Evolutionary conservation across 345 rosid genomes (phyloP).

Genomic region (Hypericum androsaemum): DNA sequence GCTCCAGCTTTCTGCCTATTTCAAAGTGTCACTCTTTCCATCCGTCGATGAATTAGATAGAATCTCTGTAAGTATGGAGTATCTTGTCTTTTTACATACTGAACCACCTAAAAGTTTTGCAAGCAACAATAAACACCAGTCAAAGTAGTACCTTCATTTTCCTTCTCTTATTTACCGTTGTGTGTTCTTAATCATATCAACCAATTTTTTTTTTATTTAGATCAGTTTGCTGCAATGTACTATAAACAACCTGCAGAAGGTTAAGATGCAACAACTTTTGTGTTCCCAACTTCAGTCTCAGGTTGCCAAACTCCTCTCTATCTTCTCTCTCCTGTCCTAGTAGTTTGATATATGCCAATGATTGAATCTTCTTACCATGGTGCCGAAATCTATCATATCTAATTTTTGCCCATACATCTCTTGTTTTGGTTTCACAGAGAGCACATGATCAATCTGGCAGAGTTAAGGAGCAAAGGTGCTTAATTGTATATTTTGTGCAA

Average conservation of each 20-base stretch:
- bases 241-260: slow-evolving; percentile 43
- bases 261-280: slow-evolving; percentile 38
- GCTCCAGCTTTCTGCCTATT: slow-evolving; percentile 37
- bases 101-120: too few relatives aligned
- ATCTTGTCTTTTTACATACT: too few relatives aligned
- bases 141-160: background rate
- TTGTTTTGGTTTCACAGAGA: slow-evolving; percentile 28
- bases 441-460: slow-evolving; percentile 23
- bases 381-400: background rate
- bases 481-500: slow-evolving; percentile 10
- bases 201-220: slow-evolving; percentile 27
- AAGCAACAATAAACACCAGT: too few relatives aligned
- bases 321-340: background rate
- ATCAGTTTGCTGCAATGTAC: slow-evolving; percentile 47
- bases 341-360: slow-evolving; percentile 1
- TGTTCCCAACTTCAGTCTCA: slow-evolving; percentile 53
- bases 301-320: slow-evolving; percentile 35
- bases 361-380: slow-evolving; percentile 9
- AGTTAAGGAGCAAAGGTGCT: slow-evolving; percentile 43
- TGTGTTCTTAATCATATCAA: too few relatives aligned
- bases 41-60: slow-evolving; percentile 36
- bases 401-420: slow-evolving; percentile 18
- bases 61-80: slow-evolving; percentile 32
- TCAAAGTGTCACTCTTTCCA: slow-evolving; percentile 41
- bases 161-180: slow-evolving; percentile 11